Percentiles rank a stretch among this genome's conserved stretches.
Conservation (phyloP, 192 early-diverging fungal genomes). For the Coemansia sp. region DNA sequence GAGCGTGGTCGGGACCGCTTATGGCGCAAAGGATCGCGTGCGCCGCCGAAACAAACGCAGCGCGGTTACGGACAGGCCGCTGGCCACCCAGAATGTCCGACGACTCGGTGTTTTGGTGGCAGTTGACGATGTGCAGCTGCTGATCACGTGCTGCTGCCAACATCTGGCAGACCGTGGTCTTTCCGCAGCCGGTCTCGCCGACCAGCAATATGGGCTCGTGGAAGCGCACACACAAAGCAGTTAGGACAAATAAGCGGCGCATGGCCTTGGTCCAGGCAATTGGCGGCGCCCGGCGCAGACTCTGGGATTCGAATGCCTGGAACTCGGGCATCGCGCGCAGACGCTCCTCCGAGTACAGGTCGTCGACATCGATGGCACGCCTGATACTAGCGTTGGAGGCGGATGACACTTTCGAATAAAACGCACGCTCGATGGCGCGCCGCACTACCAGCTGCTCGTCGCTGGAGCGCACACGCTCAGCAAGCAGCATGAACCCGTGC, state of each 20-base stretch:
- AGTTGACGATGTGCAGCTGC: constrained; percentile 87
- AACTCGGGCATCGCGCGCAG: constrained; percentile 49
- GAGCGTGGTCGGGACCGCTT: background rate
- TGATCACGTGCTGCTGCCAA: constrained; percentile 65
- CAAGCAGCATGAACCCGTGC: constrained; percentile 94
- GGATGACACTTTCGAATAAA: constrained; percentile 65
- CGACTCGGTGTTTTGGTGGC: constrained; percentile 95
- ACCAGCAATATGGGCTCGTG: constrained; percentile 93
- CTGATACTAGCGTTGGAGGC: background rate
- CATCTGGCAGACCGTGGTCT: constrained; percentile 97
- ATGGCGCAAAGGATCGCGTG: constrained; percentile 41
- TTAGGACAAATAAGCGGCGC: constrained; percentile 84
- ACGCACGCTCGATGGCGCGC: constrained; percentile 79
- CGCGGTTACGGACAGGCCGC: constrained; percentile 82
- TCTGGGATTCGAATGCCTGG: constrained; percentile 18
- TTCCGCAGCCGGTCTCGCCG: constrained; percentile 98
- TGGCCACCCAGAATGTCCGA: constrained; percentile 92
- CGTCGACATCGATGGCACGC: constrained; percentile 29
- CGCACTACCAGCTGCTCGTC: constrained; percentile 83
- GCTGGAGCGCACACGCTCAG: constrained; percentile 78
- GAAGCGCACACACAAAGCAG: constrained; percentile 73
- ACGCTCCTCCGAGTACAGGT: constrained; percentile 27
- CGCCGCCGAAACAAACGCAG: constrained; percentile 55
- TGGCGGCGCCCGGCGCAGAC: background rate
- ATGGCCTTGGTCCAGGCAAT: constrained; percentile 94